Evolutionary conservation across 169 alveolate genomes (phyloP).

Genomic region (Eimeria necatrix): DNA sequence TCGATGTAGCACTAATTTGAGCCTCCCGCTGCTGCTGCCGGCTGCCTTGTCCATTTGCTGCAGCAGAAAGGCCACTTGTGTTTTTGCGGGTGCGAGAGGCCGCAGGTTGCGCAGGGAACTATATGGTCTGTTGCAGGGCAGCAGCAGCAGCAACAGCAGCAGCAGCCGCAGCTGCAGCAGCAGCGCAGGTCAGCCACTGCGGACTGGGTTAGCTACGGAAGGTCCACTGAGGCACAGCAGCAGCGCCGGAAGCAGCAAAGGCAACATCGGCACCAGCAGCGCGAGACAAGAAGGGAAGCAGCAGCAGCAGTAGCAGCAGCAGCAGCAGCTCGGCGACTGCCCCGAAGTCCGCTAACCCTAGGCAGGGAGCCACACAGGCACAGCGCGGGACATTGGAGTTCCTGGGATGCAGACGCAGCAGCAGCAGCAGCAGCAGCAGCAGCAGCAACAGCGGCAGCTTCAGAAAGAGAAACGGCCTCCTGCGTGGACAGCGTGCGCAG

Average conservation of each 20-base stretch:
- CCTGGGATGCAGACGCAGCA: background rate
- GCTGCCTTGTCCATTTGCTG: background rate
- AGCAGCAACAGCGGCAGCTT: background rate
- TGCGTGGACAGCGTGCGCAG: too few relatives aligned
- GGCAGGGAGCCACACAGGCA: background rate
- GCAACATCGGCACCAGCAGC: background rate
- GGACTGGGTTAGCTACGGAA: background rate
- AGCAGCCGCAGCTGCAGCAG: background rate
- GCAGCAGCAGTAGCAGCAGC: conserved; percentile 9
- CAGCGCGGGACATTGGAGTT: background rate
- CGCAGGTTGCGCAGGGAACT: background rate
- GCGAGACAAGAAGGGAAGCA: background rate
- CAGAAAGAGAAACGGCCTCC: background rate
- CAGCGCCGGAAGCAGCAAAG: background rate
- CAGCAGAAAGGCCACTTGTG: background rate
- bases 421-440: conserved; percentile 33
- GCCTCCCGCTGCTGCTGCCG: background rate
- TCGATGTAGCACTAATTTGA: background rate
- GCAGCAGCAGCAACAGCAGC: background rate
- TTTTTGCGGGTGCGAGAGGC: background rate
- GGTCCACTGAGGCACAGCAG: background rate
- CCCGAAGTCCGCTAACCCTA: conserved; percentile 2
- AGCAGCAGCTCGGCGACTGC: conserved; percentile 38
- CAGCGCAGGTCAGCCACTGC: background rate
- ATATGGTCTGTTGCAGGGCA: background rate